Evolutionary conservation across 495 filamentous ascomycete genomes (phyloP).

Genomic region (Penicillium paradoxum): DNA sequence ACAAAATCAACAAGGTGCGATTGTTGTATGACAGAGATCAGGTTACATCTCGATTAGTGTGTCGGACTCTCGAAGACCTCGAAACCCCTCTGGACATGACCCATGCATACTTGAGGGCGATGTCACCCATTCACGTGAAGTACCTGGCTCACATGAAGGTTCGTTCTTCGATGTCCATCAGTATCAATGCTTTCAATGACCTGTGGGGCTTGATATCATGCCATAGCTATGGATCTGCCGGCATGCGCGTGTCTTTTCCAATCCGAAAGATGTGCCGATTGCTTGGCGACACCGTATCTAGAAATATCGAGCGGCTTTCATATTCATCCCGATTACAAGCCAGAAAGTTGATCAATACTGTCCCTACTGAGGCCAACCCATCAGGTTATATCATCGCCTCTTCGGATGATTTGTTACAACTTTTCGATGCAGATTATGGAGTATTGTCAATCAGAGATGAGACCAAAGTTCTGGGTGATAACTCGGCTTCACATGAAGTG

Average conservation of each 20-base stretch:
- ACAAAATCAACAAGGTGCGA: constrained; percentile 55
- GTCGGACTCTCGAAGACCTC: constrained; percentile 68
- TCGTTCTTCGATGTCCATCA: constrained; percentile 90
- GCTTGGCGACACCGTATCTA: constrained; percentile 78
- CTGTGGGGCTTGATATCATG: constrained; percentile 90
- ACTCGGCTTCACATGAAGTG: constrained; percentile 75
- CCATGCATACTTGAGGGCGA: constrained; percentile 79
- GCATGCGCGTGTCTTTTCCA: constrained; percentile 88
- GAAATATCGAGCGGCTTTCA: constrained; percentile 85
- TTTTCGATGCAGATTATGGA: constrained; percentile 88
- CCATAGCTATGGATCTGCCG: constrained; percentile 74
- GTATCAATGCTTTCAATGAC: constrained; percentile 77
- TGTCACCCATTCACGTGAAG: constrained; percentile 81
- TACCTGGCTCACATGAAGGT: constrained; percentile 90
- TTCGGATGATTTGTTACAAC: constrained; percentile 76
- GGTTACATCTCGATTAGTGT: constrained; percentile 68
- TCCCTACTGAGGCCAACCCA: constrained; percentile 76
- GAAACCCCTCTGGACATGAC: constrained; percentile 79
- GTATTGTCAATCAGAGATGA: constrained; percentile 81
- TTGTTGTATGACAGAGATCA: constrained; percentile 38
- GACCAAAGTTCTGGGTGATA: constrained; percentile 76
- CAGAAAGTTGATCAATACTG: constrained; percentile 38
- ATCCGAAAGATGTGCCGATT: constrained; percentile 93
- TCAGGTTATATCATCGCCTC: constrained; percentile 91
- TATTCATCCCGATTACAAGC: constrained; percentile 77